Conservation (phyloP, 1,139 yeast species). For the Pichia sp. region DNA sequence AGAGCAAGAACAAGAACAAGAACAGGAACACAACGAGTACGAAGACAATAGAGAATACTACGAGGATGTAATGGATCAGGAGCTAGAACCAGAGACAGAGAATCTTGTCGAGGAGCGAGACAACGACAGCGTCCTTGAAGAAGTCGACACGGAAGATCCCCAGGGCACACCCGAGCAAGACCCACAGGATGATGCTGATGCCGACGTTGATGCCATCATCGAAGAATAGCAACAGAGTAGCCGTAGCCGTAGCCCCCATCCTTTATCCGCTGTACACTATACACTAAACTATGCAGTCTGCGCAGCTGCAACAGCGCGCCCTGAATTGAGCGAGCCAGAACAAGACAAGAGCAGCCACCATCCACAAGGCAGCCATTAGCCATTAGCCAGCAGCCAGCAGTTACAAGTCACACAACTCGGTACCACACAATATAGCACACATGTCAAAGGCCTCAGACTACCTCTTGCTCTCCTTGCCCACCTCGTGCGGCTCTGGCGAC, state of each 20-base stretch:
- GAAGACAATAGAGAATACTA: conserved; percentile 7
- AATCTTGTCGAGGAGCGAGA: conserved; percentile 15
- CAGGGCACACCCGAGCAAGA: conserved; percentile 1
- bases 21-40: conserved; percentile 13
- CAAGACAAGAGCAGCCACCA: no score
- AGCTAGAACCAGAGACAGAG: neutral
- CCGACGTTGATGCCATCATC: conserved; percentile 6
- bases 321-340: no score
- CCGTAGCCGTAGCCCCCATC: no score
- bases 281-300: no score
- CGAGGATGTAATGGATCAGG: conserved; percentile 1
- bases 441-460: no score
- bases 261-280: no score
- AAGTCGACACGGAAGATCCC: conserved; percentile 5
- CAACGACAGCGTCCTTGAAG: conserved; percentile 9
- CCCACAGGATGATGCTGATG: neutral
- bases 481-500: conserved; percentile 34
- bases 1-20: conserved; percentile 13
- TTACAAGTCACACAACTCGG: no score
- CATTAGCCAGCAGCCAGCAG: no score
- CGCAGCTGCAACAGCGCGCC: no score
- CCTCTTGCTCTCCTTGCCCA: conserved; percentile 46
- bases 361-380: no score
- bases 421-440: no score
- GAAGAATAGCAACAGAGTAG: conserved; percentile 18